These are phyloP conservation scores for Pelargonium citronellum DNA, from an alignment of 441 rosid genomes.

Conservation along the genomic window DNA sequence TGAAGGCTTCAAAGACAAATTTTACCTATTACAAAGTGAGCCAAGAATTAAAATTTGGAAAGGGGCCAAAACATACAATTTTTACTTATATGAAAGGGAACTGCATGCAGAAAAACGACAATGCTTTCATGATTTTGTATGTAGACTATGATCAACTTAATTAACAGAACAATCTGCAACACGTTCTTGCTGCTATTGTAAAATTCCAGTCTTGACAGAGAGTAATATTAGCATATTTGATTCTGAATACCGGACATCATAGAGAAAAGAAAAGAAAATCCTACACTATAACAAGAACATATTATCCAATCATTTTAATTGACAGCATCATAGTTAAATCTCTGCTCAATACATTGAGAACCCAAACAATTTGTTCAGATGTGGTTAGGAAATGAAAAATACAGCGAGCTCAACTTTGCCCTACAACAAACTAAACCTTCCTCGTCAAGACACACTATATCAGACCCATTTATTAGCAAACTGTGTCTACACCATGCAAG, in stretches of 20 bases:
- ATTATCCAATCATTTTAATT: neutral
- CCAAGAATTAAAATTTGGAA: conserved; percentile 8
- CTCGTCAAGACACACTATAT: neutral
- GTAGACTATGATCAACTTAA: neutral
- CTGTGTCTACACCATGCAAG: neutral
- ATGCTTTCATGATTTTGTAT: neutral
- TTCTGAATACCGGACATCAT: neutral
- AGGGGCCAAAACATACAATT: neutral
- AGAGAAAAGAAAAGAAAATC: neutral
- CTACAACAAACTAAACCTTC: neutral
- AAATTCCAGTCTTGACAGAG: neutral
- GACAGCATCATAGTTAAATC: neutral
- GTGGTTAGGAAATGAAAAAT: neutral
- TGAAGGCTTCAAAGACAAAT: conserved; percentile 51
- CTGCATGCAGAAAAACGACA: neutral
- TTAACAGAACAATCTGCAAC: neutral
- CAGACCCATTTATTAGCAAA: neutral
- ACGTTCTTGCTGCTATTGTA: neutral
- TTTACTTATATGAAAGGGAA: neutral
- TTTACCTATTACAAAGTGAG: conserved; percentile 50
- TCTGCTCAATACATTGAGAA: neutral
- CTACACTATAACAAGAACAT: neutral
- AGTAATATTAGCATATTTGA: neutral
- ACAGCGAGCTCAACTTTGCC: too few relatives aligned
- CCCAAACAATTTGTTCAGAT: neutral